Evolutionary conservation across 2,329 filamentous ascomycete genomes (phyloP).

Genomic region (Xylariaceae sp.): DNA sequence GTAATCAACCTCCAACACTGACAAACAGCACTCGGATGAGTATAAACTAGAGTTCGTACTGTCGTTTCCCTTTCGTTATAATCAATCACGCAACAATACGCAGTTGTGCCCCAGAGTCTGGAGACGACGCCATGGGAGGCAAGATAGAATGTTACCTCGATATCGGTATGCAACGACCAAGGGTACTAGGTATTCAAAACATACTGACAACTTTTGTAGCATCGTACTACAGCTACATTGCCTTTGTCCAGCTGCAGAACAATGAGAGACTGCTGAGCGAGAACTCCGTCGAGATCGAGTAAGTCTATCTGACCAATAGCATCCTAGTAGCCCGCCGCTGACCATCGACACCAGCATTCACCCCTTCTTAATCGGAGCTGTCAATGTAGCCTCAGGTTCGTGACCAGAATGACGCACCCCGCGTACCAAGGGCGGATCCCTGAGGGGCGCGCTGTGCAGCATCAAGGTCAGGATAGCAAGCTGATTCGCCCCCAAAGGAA

Average conservation of each 20-base stretch:
- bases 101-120: background rate
- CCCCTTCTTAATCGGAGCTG: slow-evolving; percentile 67
- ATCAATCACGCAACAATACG: background rate
- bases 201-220: slow-evolving; percentile 42
- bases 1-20: background rate
- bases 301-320: slow-evolving; percentile 27
- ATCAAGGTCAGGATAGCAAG: background rate
- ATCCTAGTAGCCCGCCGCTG: background rate
- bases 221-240: slow-evolving; percentile 59
- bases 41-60: no score
- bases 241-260: slow-evolving; percentile 53
- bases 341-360: slow-evolving; percentile 49
- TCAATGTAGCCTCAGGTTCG: slow-evolving; percentile 57
- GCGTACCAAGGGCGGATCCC: no score
- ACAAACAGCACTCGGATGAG: no score
- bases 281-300: slow-evolving; percentile 65
- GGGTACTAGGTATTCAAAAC: background rate
- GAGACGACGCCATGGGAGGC: slow-evolving; percentile 45
- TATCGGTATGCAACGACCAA: slow-evolving; percentile 46
- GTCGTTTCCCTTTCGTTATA: background rate
- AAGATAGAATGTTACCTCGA: slow-evolving; percentile 66
- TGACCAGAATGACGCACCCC: background rate
- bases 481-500: slow-evolving; percentile 42
- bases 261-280: slow-evolving; percentile 52
- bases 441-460: no score